phyloP scores from a whole-genome alignment of 768 basidiomycete species.

The Kwoniella pini region DNA sequence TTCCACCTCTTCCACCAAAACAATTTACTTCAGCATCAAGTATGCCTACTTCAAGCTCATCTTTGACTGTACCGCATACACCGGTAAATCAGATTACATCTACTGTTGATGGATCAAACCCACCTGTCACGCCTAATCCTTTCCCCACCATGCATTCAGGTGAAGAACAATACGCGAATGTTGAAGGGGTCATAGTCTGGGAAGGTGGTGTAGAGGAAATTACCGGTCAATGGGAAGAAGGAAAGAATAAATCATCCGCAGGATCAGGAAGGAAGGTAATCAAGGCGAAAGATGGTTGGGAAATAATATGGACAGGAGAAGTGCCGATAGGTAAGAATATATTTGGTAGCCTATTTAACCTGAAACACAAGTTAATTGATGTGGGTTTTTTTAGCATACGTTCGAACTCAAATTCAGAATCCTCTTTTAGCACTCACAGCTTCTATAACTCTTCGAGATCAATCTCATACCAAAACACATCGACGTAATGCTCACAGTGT shows the following conservation, averaged over 20 bases:
- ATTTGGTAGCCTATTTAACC: not conserved
- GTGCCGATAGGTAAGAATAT: conserved; percentile 72
- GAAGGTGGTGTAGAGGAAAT: conserved; percentile 35
- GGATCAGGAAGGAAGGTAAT: conserved; percentile 66
- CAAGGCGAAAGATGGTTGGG: conserved; percentile 70
- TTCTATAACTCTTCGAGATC: conserved; percentile 80
- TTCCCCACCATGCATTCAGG: conserved; percentile 70
- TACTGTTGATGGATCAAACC: conserved; percentile 55
- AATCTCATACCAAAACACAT: conserved; percentile 17
- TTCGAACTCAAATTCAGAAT: conserved; percentile 67
- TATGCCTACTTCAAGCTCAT: not conserved
- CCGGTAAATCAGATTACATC: conserved; percentile 40
- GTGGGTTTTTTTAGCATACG: conserved; percentile 65
- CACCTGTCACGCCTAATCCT: conserved; percentile 81
- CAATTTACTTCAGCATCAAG: not conserved
- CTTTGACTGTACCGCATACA: conserved; percentile 32
- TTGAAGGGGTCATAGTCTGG: conserved; percentile 73
- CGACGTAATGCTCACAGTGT: conserved; percentile 16
- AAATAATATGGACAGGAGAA: conserved; percentile 75
- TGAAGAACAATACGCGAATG: conserved; percentile 73
- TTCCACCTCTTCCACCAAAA: conserved; percentile 36
- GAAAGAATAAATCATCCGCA: conserved; percentile 54
- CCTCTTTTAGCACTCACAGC: conserved; percentile 82
- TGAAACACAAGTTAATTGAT: not conserved
- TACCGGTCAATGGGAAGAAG: conserved; percentile 64